A percentile compares a stretch with the other conserved stretches of the same genome.
Evolutionary conservation across 768 basidiomycete species (phyloP).

Genomic region (Tulasnella sp.): DNA sequence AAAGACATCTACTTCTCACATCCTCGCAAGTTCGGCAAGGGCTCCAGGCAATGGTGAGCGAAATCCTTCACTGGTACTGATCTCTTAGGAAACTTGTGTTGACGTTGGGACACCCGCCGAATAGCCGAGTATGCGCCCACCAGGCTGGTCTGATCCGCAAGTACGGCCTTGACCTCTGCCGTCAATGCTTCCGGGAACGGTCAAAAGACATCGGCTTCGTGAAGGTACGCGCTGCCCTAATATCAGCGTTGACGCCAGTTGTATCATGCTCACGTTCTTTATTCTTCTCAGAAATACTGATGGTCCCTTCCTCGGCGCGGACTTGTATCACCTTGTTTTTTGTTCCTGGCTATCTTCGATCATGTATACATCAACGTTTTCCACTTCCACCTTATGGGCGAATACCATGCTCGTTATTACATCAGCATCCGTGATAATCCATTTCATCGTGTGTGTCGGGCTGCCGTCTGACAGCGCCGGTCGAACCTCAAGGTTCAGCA

Average conservation of each 20-base stretch:
- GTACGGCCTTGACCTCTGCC: slow-evolving; percentile 94
- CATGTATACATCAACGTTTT: neutral
- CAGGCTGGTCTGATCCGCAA: slow-evolving; percentile 97
- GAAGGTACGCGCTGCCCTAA: slow-evolving; percentile 57
- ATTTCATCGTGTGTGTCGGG: no score
- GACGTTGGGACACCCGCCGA: slow-evolving; percentile 4
- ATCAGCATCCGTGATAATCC: neutral
- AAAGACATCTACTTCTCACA: slow-evolving; percentile 98
- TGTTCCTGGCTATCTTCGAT: neutral
- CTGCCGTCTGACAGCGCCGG: no score
- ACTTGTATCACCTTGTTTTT: neutral
- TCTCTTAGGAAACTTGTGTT: neutral
- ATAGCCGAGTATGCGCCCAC: slow-evolving; percentile 91
- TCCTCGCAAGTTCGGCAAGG: slow-evolving; percentile 92
- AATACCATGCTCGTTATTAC: neutral
- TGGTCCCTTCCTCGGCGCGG: neutral
- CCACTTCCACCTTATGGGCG: neutral
- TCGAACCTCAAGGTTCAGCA: no score
- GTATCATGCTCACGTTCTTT: neutral
- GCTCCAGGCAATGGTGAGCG: slow-evolving; percentile 86
- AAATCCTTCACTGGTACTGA: neutral
- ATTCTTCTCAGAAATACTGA: neutral
- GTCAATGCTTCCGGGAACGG: slow-evolving; percentile 98
- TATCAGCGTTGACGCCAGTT: no score
- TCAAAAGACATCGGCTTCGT: slow-evolving; percentile 87